A percentile compares a stretch with the other conserved stretches of the same genome.
Conservation (phyloP, 2,329 filamentous ascomycete species). For the Huntiella decipiens region DNA sequence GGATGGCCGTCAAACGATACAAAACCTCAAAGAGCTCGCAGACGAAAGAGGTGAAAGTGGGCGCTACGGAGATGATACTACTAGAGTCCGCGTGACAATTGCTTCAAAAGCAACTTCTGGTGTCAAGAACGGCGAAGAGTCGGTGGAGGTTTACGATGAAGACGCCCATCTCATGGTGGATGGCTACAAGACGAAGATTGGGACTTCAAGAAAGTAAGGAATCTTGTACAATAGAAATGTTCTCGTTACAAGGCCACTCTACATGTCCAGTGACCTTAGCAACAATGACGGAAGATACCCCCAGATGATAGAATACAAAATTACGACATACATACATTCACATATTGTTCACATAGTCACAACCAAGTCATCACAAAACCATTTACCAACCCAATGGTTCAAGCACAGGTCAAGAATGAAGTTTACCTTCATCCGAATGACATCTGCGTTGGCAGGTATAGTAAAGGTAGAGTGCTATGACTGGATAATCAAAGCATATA, state of each 20-base stretch:
- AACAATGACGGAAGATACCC: no score
- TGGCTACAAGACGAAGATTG: conserved; percentile 8
- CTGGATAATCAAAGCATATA: not conserved
- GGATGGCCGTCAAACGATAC: conserved; percentile 22
- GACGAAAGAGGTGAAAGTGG: conserved; percentile 27
- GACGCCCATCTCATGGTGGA: conserved; percentile 9
- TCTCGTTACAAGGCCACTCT: no score
- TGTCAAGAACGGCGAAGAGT: not conserved
- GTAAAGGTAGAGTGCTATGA: conserved; percentile 2
- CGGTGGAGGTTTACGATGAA: conserved; percentile 2
- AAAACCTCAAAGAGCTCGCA: conserved; percentile 26
- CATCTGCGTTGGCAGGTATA: not conserved
- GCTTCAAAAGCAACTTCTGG: conserved; percentile 8
- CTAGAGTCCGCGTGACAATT: conserved; percentile 14
- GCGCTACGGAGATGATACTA: conserved; percentile 9
- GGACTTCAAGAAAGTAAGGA: not conserved
- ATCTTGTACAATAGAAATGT: no score
- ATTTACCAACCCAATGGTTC: no score
- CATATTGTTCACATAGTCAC: no score
- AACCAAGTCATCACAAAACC: no score
- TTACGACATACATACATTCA: no score
- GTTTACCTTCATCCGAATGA: not conserved
- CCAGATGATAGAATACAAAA: no score
- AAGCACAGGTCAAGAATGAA: not conserved
- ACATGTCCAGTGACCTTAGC: no score